Conservation (phyloP, 31 red algal genomes). For the Odonthalia washingtoniensis region DNA sequence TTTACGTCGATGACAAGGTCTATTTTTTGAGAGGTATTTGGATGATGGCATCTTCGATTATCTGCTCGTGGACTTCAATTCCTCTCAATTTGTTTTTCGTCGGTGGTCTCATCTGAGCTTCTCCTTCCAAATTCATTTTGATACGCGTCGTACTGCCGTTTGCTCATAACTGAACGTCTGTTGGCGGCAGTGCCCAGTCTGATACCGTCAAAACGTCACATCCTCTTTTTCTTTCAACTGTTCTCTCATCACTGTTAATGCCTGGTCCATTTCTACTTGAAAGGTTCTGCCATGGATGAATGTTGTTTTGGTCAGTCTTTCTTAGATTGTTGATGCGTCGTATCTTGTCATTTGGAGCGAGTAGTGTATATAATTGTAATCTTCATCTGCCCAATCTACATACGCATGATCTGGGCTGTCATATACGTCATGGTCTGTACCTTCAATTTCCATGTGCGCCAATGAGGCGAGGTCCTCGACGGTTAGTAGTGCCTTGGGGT, state of each 20-base stretch:
- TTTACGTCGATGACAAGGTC: constrained; percentile 15
- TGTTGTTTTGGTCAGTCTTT: not conserved
- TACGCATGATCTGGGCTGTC: not conserved
- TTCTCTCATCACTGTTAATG: not conserved
- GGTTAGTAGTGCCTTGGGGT: not conserved
- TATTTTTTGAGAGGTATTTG: constrained; percentile 23
- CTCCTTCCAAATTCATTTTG: not conserved
- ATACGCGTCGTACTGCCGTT: not conserved
- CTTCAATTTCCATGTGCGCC: not conserved
- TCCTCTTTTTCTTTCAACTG: not conserved
- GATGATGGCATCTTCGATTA: not conserved
- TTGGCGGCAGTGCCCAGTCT: not conserved
- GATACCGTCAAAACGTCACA: not conserved
- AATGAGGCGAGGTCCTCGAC: not conserved
- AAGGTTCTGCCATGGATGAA: not conserved
- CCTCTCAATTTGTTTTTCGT: not conserved
- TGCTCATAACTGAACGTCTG: no score
- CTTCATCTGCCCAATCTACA: not conserved
- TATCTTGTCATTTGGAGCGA: not conserved
- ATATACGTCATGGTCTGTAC: not conserved
- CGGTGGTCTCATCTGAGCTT: not conserved
- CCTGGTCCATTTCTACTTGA: not conserved
- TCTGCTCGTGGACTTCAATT: not conserved
- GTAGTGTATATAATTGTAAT: not conserved
- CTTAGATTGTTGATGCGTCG: not conserved